Conservation (phyloP, 352 stramenopile species). For the Phytophthora vignae region DNA sequence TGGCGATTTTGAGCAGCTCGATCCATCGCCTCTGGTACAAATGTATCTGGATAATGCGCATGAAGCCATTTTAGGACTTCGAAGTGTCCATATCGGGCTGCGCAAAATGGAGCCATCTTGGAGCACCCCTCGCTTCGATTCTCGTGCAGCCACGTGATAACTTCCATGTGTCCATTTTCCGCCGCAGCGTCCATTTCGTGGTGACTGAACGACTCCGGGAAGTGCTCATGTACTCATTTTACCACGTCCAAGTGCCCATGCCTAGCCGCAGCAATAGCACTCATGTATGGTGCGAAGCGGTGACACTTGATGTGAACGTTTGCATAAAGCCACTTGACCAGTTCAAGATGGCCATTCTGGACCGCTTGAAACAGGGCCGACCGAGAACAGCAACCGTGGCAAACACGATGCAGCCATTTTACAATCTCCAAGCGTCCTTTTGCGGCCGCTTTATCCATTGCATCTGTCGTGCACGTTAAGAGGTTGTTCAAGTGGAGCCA, state of each 20-base stretch:
- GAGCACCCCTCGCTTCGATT: neutral
- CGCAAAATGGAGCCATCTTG: neutral
- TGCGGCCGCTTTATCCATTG: neutral
- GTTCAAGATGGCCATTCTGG: neutral
- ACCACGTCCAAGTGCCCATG: neutral
- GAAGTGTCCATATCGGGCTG: neutral
- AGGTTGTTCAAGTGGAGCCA: neutral
- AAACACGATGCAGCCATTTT: neutral
- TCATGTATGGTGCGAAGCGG: neutral
- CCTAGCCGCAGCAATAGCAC: neutral
- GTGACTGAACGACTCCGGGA: neutral
- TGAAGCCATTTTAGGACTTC: neutral
- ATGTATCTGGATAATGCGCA: neutral
- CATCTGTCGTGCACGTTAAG: neutral
- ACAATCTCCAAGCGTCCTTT: neutral
- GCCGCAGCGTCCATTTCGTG: neutral
- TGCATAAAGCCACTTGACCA: neutral
- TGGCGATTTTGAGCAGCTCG: neutral
- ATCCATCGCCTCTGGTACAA: neutral
- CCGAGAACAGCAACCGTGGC: neutral
- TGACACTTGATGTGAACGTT: neutral
- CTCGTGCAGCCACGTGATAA: neutral
- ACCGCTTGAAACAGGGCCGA: neutral
- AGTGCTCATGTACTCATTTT: neutral
- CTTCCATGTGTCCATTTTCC: neutral